Conservation (phyloP, 2,329 filamentous ascomycete species). For the Paradendryphiella salina region DNA sequence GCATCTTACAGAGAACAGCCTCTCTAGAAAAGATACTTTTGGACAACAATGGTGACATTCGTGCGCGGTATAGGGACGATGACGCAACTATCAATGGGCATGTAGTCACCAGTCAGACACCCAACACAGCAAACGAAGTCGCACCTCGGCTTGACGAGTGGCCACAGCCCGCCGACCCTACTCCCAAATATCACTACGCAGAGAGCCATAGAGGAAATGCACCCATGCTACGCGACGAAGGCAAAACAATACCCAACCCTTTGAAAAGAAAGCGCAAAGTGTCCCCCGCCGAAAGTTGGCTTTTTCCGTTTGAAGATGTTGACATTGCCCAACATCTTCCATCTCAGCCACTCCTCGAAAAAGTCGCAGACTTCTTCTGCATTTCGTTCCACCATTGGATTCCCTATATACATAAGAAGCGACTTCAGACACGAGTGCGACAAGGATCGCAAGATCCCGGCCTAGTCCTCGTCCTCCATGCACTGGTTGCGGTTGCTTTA, state of each 20-base stretch:
- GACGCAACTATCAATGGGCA: not conserved
- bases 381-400: conserved; percentile 44
- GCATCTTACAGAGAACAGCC: conserved; percentile 26
- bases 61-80: conserved; percentile 25
- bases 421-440: conserved; percentile 31
- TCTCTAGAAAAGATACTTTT: conserved; percentile 39
- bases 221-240: not conserved
- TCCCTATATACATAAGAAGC: conserved; percentile 38
- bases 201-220: not conserved
- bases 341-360: conserved; percentile 29
- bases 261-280: conserved; percentile 34
- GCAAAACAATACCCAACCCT: conserved; percentile 9
- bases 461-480: conserved; percentile 35
- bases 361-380: conserved; percentile 38
- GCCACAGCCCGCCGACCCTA: not conserved
- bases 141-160: conserved; percentile 6
- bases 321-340: conserved; percentile 36
- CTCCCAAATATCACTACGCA: not conserved
- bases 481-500: conserved; percentile 33
- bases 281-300: conserved; percentile 17
- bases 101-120: not conserved
- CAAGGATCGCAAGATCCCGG: conserved; percentile 20
- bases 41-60: conserved; percentile 33
- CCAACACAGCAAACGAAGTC: not conserved
- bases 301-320: conserved; percentile 26